Conservation (phyloP, 2,329 filamentous ascomycete species). For the Penicillium sp. region DNA sequence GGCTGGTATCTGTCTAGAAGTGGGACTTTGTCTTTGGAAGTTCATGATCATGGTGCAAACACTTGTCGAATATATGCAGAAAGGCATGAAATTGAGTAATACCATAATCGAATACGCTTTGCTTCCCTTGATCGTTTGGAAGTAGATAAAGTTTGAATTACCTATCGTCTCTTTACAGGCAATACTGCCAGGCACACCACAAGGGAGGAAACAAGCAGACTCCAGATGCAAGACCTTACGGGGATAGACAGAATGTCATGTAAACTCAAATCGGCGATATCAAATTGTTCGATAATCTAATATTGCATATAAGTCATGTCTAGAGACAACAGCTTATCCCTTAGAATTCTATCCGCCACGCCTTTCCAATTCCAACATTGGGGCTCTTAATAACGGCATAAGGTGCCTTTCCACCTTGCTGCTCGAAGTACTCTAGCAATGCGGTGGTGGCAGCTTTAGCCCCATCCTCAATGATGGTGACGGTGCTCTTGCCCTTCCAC, state of each 20-base stretch:
- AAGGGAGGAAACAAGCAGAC: too few relatives aligned
- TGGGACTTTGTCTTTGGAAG: slow-evolving; percentile 4
- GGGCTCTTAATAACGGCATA: slow-evolving; percentile 67
- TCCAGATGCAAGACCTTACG: neutral
- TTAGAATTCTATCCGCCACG: slow-evolving; percentile 63
- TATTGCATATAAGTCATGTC: neutral
- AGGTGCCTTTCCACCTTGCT: slow-evolving; percentile 55
- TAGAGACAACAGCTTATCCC: neutral
- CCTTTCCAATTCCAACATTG: slow-evolving; percentile 59
- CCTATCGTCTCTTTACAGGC: neutral
- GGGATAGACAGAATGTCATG: neutral
- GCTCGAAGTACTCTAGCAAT: slow-evolving; percentile 58
- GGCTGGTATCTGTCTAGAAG: slow-evolving; percentile 8
- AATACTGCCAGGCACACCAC: neutral
- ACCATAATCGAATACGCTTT: neutral
- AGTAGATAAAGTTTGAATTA: neutral
- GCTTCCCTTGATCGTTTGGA: neutral
- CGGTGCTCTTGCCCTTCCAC: slow-evolving; percentile 67
- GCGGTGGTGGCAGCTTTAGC: slow-evolving; percentile 47
- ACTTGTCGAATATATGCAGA: slow-evolving; percentile 5
- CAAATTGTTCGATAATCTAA: neutral
- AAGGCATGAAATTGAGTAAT: slow-evolving; percentile 5
- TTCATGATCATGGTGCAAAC: neutral
- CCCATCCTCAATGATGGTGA: slow-evolving; percentile 51
- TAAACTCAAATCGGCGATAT: neutral